A percentile compares a stretch with the other conserved stretches of the same genome.
phyloP scores from a whole-genome alignment of 106 monocot species.

The Platanthera zijinensis region DNA sequence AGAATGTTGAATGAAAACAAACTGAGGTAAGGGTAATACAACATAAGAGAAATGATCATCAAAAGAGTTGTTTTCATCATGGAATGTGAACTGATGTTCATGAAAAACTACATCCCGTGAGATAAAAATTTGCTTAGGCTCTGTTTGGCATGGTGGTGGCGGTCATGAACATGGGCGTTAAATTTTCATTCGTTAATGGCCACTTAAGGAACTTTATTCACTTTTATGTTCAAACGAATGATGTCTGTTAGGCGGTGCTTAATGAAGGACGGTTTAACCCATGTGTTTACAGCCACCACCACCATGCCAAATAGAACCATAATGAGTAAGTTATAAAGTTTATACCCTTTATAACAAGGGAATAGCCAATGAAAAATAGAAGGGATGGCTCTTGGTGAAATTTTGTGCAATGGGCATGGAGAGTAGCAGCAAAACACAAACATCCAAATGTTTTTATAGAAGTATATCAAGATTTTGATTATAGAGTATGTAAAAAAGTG shows the following conservation, averaged over 20 bases:
- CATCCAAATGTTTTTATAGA: background rate
- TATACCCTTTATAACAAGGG: background rate
- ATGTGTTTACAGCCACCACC: no score
- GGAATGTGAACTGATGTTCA: background rate
- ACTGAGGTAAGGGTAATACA: no score
- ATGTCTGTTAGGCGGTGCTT: no score
- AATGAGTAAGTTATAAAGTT: background rate
- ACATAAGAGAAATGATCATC: background rate
- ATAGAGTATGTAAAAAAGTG: background rate
- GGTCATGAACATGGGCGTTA: no score
- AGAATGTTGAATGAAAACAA: no score
- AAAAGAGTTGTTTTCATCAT: no score
- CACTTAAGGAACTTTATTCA: no score
- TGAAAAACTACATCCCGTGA: background rate
- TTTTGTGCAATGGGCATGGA: background rate
- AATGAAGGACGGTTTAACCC: no score
- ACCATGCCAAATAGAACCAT: no score
- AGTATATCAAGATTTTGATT: background rate
- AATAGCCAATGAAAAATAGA: background rate
- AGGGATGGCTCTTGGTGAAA: background rate
- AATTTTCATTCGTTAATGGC: no score
- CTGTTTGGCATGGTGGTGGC: no score
- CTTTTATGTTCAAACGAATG: no score
- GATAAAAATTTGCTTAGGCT: background rate
- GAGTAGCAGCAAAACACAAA: background rate